Percentiles rank a stretch among this genome's conserved stretches.
Conservation (phyloP, 768 basidiomycete genomes). For the Tricholoma terreum region DNA sequence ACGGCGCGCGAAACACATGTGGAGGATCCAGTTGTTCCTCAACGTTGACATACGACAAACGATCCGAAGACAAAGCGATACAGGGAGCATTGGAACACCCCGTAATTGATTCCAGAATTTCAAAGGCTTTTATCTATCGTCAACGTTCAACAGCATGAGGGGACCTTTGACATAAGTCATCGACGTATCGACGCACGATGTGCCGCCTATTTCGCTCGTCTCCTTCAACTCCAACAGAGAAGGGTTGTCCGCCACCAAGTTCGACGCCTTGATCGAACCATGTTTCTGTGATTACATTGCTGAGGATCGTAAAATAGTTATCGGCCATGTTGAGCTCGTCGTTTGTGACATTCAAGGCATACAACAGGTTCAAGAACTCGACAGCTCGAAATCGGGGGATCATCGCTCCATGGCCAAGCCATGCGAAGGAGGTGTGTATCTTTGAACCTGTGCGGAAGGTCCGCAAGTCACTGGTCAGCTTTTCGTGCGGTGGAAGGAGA, state of each 20-base stretch:
- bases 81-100: neutral
- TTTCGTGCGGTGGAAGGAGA: constrained; percentile 60
- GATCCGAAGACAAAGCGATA: neutral
- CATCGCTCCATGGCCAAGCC: constrained; percentile 65
- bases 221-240: constrained; percentile 59
- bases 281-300: constrained; percentile 52
- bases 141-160: neutral
- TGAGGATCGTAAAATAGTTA: constrained; percentile 62
- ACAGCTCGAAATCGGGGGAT: constrained; percentile 40
- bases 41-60: constrained; percentile 25
- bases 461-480: constrained; percentile 51
- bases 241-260: constrained; percentile 57
- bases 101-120: constrained; percentile 39
- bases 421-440: constrained; percentile 58
- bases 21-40: constrained; percentile 1
- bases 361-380: constrained; percentile 49
- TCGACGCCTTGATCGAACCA: constrained; percentile 67
- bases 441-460: constrained; percentile 33
- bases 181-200: constrained; percentile 56
- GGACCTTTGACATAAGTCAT: neutral
- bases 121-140: constrained; percentile 37
- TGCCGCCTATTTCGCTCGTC: constrained; percentile 54
- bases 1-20: constrained; percentile 34
- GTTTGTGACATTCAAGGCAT: constrained; percentile 38
- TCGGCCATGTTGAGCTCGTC: constrained; percentile 65